Conservation (phyloP, 768 basidiomycete genomes). For the Trametes elegans region DNA sequence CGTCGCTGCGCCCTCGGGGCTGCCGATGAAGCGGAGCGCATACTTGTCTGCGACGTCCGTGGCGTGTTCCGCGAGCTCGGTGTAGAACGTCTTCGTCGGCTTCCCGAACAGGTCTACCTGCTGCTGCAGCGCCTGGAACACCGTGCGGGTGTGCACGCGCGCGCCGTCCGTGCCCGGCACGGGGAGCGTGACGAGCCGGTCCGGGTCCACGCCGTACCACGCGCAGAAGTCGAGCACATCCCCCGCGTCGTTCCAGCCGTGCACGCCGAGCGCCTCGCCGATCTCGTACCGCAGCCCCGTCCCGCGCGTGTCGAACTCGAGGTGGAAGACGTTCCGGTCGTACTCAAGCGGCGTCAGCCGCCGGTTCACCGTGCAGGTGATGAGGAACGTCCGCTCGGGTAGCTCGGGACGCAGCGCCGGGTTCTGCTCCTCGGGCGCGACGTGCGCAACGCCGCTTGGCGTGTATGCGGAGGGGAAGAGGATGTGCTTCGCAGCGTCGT, state of each 20-base stretch:
- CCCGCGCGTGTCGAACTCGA: slow-evolving; percentile 90
- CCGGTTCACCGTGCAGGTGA: slow-evolving; percentile 91
- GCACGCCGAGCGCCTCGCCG: slow-evolving; percentile 94
- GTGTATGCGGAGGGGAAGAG: slow-evolving; percentile 83
- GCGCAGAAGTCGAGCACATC: slow-evolving; percentile 88
- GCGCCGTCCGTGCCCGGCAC: slow-evolving; percentile 56
- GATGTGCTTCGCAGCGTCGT: slow-evolving; percentile 84
- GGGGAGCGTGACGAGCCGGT: slow-evolving; percentile 79
- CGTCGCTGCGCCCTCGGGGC: slow-evolving; percentile 84
- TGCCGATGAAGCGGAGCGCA: slow-evolving; percentile 87
- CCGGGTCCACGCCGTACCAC: slow-evolving; percentile 88
- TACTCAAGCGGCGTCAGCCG: slow-evolving; percentile 94
- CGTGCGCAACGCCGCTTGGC: slow-evolving; percentile 39
- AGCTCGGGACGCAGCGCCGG: slow-evolving; percentile 83
- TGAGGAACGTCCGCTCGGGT: slow-evolving; percentile 86
- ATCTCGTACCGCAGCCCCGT: slow-evolving; percentile 95
- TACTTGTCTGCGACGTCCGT: slow-evolving; percentile 66
- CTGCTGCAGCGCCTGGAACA: slow-evolving; percentile 93
- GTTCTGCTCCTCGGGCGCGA: slow-evolving; percentile 45
- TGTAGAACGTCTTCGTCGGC: slow-evolving; percentile 94
- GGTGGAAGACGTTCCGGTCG: slow-evolving; percentile 98
- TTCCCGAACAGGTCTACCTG: slow-evolving; percentile 96
- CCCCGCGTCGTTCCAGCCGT: slow-evolving; percentile 93
- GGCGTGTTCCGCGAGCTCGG: slow-evolving; percentile 79
- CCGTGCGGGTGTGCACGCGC: slow-evolving; percentile 87